Evolutionary conservation across 2,329 filamentous ascomycete species (phyloP).

Genomic region (Colletotrichum abscissum): DNA sequence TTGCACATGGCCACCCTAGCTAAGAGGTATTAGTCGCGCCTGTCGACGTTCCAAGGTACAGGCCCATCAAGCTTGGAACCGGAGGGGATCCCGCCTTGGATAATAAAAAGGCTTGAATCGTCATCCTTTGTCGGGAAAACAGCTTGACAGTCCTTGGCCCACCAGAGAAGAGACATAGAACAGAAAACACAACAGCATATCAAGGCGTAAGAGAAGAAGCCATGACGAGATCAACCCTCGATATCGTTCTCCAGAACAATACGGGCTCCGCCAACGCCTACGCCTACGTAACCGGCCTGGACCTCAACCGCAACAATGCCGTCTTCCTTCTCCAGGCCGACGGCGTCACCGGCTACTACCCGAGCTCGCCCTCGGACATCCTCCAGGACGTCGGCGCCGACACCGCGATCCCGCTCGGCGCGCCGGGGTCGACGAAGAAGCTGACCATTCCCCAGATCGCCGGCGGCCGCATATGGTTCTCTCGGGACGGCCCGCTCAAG

Average conservation of each 20-base stretch:
- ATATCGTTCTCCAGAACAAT: slow-evolving; percentile 74
- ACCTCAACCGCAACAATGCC: slow-evolving; percentile 67
- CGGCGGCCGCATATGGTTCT: slow-evolving; percentile 80
- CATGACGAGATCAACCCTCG: slow-evolving; percentile 56
- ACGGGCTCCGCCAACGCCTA: slow-evolving; percentile 70
- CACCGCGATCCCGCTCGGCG: slow-evolving; percentile 72
- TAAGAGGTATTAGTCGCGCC: background rate
- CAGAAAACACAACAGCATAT: background rate
- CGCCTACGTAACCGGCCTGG: slow-evolving; percentile 77
- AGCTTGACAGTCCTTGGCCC: background rate
- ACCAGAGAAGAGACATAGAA: background rate
- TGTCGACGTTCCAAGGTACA: background rate
- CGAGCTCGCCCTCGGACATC: slow-evolving; percentile 64
- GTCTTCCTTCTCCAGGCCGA: slow-evolving; percentile 74
- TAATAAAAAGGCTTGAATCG: slow-evolving; percentile 1
- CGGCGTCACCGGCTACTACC: slow-evolving; percentile 74
- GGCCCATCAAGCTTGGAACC: background rate
- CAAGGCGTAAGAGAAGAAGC: slow-evolving; percentile 12
- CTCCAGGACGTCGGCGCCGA: slow-evolving; percentile 65
- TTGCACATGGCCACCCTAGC: slow-evolving; percentile 20
- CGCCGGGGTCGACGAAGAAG: slow-evolving; percentile 67
- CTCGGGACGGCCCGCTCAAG: slow-evolving; percentile 67
- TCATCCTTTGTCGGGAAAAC: background rate
- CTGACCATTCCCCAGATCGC: slow-evolving; percentile 77
- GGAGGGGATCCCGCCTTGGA: background rate